Conservation (phyloP, 2,329 filamentous ascomycete genomes). For the Fusarium caatingaense region DNA sequence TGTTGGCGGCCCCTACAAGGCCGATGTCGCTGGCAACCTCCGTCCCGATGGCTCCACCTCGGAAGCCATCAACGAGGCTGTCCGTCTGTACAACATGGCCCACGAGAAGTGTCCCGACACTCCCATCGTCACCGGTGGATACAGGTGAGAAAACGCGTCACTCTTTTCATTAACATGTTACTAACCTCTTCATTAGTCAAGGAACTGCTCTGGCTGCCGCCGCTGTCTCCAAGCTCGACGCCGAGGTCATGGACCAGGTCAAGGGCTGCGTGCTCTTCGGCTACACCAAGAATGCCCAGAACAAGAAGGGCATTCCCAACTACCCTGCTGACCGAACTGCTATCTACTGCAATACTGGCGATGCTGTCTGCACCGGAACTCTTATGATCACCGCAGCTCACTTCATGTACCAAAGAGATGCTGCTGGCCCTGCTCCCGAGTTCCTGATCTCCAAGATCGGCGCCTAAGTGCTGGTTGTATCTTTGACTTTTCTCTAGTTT, state of each 20-base stretch:
- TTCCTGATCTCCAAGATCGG: constrained; percentile 1
- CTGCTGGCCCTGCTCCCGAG: not conserved
- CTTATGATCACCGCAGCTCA: constrained; percentile 2
- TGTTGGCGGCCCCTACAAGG: constrained; percentile 3
- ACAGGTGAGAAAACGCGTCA: not conserved
- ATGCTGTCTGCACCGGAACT: not conserved
- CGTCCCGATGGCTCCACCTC: not conserved
- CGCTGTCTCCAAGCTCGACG: not conserved
- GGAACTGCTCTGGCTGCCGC: constrained; percentile 3
- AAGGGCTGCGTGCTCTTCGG: constrained; percentile 1
- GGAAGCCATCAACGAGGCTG: not conserved
- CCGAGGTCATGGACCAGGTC: constrained; percentile 1
- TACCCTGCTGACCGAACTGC: not conserved
- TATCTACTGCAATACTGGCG: not conserved
- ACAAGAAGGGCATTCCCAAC: not conserved
- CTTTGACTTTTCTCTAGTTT: not conserved
- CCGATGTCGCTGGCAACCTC: not conserved
- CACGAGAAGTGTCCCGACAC: constrained; percentile 8
- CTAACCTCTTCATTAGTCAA: not conserved
- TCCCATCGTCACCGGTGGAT: constrained; percentile 3
- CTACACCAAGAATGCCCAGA: constrained; percentile 14
- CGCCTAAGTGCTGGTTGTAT: not conserved
- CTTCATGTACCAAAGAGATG: not conserved
- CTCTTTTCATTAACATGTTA: rapidly evolving
- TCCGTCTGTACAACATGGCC: constrained; percentile 1